A percentile compares a stretch with the other conserved stretches of the same genome.
Conservation (phyloP, 1,139 yeast species). For the Suhomyces guaymorum region DNA sequence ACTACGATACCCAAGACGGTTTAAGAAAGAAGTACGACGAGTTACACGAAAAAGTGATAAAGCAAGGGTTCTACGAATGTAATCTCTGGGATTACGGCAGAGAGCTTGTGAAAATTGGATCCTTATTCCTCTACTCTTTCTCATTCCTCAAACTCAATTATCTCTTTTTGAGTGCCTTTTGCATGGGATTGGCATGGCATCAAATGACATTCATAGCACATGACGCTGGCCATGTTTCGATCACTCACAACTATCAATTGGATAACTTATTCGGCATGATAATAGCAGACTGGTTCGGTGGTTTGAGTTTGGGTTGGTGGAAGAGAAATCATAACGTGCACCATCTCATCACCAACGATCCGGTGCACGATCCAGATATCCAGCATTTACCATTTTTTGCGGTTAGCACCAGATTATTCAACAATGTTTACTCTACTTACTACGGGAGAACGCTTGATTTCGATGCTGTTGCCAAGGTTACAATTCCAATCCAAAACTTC, state of each 20-base stretch:
- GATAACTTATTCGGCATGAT: constrained; percentile 75
- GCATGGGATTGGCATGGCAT: constrained; percentile 83
- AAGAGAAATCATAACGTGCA: constrained; percentile 90
- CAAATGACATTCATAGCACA: constrained; percentile 86
- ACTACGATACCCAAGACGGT: constrained; percentile 60
- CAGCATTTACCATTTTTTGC: constrained; percentile 93
- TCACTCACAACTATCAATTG: constrained; percentile 76
- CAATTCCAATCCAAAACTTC: constrained; percentile 67
- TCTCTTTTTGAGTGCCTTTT: constrained; percentile 59
- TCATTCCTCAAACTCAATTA: constrained; percentile 49
- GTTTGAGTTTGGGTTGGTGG: constrained; percentile 93
- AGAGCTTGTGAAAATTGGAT: constrained; percentile 61
- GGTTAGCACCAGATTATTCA: constrained; percentile 70
- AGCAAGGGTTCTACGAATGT: constrained; percentile 68
- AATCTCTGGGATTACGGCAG: constrained; percentile 68
- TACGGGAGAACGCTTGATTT: constrained; percentile 67
- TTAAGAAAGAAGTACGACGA: constrained; percentile 60
- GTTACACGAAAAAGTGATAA: constrained; percentile 57
- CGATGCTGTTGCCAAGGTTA: constrained; percentile 60
- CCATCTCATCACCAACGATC: constrained; percentile 85
- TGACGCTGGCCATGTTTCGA: constrained; percentile 85
- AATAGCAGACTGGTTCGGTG: constrained; percentile 82
- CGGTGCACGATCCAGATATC: constrained; percentile 91
- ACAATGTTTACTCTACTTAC: constrained; percentile 73
- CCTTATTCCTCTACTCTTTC: constrained; percentile 53